These are phyloP conservation scores for Brassica juncea DNA, from an alignment of 345 rosid genomes.

Conservation along the genomic window DNA sequence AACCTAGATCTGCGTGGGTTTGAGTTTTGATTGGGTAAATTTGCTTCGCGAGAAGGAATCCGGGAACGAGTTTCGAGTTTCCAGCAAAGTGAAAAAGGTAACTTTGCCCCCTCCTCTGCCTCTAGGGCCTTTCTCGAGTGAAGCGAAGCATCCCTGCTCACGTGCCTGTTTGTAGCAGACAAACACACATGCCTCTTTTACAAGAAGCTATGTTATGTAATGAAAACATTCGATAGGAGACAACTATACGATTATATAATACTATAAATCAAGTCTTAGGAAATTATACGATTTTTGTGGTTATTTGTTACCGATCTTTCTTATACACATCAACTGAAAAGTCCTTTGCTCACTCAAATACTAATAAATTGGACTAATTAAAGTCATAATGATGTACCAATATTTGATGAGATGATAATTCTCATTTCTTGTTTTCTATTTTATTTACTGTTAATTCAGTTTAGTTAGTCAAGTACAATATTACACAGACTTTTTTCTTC, in stretches of 20 bases:
- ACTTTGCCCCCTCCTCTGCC: slow-evolving; percentile 9
- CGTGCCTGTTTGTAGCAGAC: slow-evolving; percentile 18
- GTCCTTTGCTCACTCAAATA: background rate
- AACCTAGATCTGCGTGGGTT: background rate
- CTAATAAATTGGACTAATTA: background rate
- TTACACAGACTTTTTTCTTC: background rate
- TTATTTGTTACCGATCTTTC: background rate
- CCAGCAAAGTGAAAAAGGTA: background rate
- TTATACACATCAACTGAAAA: background rate
- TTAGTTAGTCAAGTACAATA: background rate
- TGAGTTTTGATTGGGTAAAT: slow-evolving; percentile 26
- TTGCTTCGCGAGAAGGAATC: slow-evolving; percentile 16
- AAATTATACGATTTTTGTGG: background rate
- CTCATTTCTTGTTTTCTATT: background rate
- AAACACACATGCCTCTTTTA: slow-evolving; percentile 7
- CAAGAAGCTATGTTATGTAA: background rate
- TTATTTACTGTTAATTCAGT: background rate
- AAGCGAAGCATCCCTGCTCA: slow-evolving; percentile 24
- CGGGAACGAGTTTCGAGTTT: slow-evolving; percentile 18
- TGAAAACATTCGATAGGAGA: slow-evolving; percentile 9
- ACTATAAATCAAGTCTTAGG: too few species aligned
- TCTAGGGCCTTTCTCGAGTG: slow-evolving; percentile 27
- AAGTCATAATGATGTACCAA: background rate
- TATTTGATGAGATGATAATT: background rate
- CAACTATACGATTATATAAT: background rate